A percentile compares a stretch with the other conserved stretches of the same genome.
Evolutionary conservation across 2,329 filamentous ascomycete species (phyloP).

Genomic region (Neodidymelliopsis sp.): DNA sequence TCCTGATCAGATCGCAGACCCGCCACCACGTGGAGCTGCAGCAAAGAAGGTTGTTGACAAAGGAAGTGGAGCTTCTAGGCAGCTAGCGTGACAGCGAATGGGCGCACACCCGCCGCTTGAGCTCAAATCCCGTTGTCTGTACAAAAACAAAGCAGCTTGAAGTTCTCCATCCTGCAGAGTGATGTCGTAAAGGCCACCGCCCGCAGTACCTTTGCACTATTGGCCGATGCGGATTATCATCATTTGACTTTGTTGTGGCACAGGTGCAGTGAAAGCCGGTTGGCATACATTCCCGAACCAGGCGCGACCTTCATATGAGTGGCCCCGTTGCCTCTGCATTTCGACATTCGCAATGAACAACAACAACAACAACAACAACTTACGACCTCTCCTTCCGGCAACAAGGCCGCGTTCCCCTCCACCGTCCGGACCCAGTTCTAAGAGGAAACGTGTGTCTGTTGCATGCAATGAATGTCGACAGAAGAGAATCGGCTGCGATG

Average conservation of each 20-base stretch:
- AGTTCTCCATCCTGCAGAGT: background rate
- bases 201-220: background rate
- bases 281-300: slow-evolving; percentile 1
- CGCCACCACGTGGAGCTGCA: slow-evolving; percentile 6
- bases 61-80: slow-evolving; percentile 1
- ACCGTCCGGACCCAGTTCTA: slow-evolving; percentile 4
- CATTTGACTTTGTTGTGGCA: slow-evolving; percentile 2
- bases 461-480: slow-evolving; percentile 22
- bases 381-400: slow-evolving; percentile 17
- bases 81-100: slow-evolving; percentile 1
- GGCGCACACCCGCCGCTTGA: background rate
- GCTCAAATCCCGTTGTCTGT: background rate
- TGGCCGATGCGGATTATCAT: slow-evolving; percentile 1
- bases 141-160: slow-evolving; percentile 9
- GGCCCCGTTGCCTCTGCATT: slow-evolving; percentile 2
- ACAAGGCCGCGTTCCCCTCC: slow-evolving; percentile 19
- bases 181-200: slow-evolving; percentile 6
- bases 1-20: background rate
- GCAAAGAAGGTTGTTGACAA: slow-evolving; percentile 5
- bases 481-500: slow-evolving; percentile 22
- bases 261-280: slow-evolving; percentile 1
- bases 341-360: slow-evolving; percentile 16
- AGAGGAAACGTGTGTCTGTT: slow-evolving; percentile 21
- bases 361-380: background rate
- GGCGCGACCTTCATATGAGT: slow-evolving; percentile 7